Evolutionary conservation across 2,329 filamentous ascomycete genomes (phyloP).

Genomic region (Verticillium alfalfae): DNA sequence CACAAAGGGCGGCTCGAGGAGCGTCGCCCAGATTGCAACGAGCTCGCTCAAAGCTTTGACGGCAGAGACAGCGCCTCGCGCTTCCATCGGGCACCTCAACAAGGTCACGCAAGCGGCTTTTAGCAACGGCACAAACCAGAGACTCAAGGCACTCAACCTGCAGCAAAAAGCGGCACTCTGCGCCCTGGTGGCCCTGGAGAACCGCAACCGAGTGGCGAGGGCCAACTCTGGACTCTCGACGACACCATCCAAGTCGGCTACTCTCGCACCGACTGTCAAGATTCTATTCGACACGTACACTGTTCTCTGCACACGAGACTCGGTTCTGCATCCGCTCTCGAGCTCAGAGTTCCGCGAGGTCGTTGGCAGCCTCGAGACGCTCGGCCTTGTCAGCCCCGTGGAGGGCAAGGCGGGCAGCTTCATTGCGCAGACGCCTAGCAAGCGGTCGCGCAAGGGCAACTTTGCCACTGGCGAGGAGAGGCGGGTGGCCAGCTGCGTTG

Average conservation of each 20-base stretch:
- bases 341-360: constrained; percentile 94
- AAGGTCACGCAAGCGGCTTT: constrained; percentile 87
- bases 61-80: constrained; percentile 75
- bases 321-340: constrained; percentile 83
- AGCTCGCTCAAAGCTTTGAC: constrained; percentile 59
- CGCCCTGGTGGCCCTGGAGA: constrained; percentile 81
- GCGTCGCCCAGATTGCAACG: constrained; percentile 41
- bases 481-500: constrained; percentile 71
- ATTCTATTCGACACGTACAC: constrained; percentile 80
- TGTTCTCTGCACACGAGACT: constrained; percentile 75
- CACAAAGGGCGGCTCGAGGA: constrained; percentile 28
- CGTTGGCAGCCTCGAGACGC: constrained; percentile 78
- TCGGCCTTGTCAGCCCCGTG: constrained; percentile 69
- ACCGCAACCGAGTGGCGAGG: constrained; percentile 51
- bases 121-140: constrained; percentile 79
- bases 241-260: constrained; percentile 58
- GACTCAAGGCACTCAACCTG: constrained; percentile 81
- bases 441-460: constrained; percentile 54
- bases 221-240: constrained; percentile 14
- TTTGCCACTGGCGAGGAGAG: constrained; percentile 63
- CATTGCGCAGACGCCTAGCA: constrained; percentile 64
- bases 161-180: constrained; percentile 96
- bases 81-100: constrained; percentile 85
- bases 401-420: constrained; percentile 68
- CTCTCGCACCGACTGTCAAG: constrained; percentile 73